These are phyloP conservation scores for Paradendryphiella salina DNA, from an alignment of 2,329 filamentous ascomycete species.

Conservation along the genomic window DNA sequence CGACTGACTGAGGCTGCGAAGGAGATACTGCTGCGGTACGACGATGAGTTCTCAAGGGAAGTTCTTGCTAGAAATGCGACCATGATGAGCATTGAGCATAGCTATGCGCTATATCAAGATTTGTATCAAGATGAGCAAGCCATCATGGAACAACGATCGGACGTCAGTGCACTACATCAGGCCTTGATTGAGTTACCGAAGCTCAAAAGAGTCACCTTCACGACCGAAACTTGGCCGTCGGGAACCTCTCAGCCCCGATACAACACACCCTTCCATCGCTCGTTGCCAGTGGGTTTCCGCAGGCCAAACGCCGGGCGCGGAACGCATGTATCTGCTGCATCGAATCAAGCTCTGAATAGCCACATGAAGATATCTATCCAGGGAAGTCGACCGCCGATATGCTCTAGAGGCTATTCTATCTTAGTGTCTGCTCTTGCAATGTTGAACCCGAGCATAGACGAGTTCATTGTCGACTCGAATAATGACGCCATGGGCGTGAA, in stretches of 20 bases:
- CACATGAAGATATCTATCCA: not conserved
- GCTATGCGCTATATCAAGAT: slow-evolving; percentile 35
- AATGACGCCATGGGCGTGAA: slow-evolving; percentile 10
- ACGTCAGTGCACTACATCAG: slow-evolving; percentile 42
- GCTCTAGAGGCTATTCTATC: slow-evolving; percentile 42
- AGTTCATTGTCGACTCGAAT: slow-evolving; percentile 43
- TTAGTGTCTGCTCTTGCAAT: slow-evolving; percentile 31
- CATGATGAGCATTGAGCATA: slow-evolving; percentile 29
- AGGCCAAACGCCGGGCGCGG: slow-evolving; percentile 47
- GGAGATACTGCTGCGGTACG: slow-evolving; percentile 16
- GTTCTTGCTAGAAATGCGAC: slow-evolving; percentile 20
- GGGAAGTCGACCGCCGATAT: not conserved
- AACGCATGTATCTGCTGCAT: slow-evolving; percentile 6
- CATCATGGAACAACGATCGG: slow-evolving; percentile 30
- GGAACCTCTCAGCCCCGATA: slow-evolving; percentile 46
- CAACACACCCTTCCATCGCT: slow-evolving; percentile 50
- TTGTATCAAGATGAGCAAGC: slow-evolving; percentile 43
- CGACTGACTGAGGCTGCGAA: slow-evolving; percentile 24
- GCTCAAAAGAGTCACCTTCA: slow-evolving; percentile 47
- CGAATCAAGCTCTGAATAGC: not conserved
- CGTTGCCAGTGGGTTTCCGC: slow-evolving; percentile 47
- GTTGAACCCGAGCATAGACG: slow-evolving; percentile 33
- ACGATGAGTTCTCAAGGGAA: slow-evolving; percentile 18
- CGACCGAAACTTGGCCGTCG: slow-evolving; percentile 47
- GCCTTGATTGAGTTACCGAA: slow-evolving; percentile 44